Evolutionary conservation across 208 protist genomes (phyloP).

Genomic region (Porcisia hertigi): DNA sequence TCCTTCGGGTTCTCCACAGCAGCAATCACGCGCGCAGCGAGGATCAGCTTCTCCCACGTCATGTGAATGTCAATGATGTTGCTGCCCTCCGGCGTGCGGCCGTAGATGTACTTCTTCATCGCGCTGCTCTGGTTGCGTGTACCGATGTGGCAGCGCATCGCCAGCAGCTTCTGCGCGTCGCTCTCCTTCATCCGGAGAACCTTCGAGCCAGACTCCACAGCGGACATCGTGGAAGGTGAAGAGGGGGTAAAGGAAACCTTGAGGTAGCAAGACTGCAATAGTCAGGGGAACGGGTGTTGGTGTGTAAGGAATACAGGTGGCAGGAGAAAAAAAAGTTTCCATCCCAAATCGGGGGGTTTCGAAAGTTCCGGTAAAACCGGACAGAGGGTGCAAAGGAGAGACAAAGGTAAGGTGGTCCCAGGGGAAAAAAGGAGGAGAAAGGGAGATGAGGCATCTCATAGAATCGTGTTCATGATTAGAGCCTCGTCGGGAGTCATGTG

Average conservation of each 20-base stretch:
- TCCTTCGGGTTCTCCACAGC: constrained; percentile 99
- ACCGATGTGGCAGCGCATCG: constrained; percentile 96
- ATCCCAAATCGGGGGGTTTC: no score
- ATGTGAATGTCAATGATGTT: constrained; percentile 98
- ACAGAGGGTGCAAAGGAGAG: no score
- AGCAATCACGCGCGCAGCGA: constrained; percentile 98
- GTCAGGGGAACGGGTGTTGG: background rate
- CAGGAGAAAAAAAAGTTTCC: no score
- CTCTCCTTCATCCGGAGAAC: constrained; percentile 80
- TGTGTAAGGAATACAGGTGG: background rate
- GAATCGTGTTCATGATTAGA: background rate
- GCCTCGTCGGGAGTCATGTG: no score
- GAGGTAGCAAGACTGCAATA: constrained; percentile 5
- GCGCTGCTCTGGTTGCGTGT: constrained; percentile 92
- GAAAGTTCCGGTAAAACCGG: no score
- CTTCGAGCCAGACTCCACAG: constrained; percentile 75
- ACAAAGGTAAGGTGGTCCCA: no score
- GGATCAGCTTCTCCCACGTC: constrained; percentile 99
- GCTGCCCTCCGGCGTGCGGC: constrained; percentile 85
- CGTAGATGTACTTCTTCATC: constrained; percentile 97
- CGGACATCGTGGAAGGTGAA: constrained; percentile 47
- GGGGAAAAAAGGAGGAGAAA: no score
- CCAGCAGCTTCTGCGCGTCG: constrained; percentile 98
- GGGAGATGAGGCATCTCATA: background rate
- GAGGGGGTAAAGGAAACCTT: background rate